Conservation (phyloP, 257 asterid species). For the Lithospermum erythrorhizon region DNA sequence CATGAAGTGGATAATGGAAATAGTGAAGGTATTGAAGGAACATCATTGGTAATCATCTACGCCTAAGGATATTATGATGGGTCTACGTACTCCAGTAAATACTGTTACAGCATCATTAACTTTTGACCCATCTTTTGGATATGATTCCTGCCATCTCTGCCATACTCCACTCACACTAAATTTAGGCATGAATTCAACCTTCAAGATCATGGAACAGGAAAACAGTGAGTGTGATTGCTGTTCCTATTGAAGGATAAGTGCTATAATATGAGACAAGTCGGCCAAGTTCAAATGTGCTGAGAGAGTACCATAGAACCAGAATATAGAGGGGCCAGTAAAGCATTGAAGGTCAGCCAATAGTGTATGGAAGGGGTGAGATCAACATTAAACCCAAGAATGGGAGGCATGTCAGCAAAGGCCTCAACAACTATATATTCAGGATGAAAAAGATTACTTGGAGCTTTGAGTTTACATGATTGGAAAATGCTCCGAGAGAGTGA, state of each 20-base stretch:
- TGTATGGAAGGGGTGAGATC: too few relatives aligned
- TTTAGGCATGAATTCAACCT: conserved; percentile 92
- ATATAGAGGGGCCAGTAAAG: conserved; percentile 80
- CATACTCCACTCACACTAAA: conserved; percentile 95
- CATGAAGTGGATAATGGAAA: not conserved
- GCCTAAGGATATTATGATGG: not conserved
- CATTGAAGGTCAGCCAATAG: too few relatives aligned
- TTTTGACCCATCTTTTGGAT: conserved; percentile 50
- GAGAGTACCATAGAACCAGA: conserved; percentile 68
- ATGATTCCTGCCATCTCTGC: conserved; percentile 98
- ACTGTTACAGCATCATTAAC: conserved; percentile 57
- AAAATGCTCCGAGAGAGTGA: too few relatives aligned
- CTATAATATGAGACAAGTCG: not conserved
- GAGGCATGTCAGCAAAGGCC: too few relatives aligned
- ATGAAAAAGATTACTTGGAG: not conserved
- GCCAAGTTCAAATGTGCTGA: conserved; percentile 8
- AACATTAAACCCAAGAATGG: not conserved
- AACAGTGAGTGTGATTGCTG: conserved; percentile 6
- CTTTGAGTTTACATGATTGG: not conserved
- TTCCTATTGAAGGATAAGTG: conserved; percentile 3
- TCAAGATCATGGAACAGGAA: conserved; percentile 10
- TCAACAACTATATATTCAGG: too few relatives aligned
- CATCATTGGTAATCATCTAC: not conserved
- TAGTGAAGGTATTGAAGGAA: not conserved
- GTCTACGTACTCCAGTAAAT: conserved; percentile 73